Conservation (phyloP, 805 yeast species). For the Metschnikowia rubicola region DNA sequence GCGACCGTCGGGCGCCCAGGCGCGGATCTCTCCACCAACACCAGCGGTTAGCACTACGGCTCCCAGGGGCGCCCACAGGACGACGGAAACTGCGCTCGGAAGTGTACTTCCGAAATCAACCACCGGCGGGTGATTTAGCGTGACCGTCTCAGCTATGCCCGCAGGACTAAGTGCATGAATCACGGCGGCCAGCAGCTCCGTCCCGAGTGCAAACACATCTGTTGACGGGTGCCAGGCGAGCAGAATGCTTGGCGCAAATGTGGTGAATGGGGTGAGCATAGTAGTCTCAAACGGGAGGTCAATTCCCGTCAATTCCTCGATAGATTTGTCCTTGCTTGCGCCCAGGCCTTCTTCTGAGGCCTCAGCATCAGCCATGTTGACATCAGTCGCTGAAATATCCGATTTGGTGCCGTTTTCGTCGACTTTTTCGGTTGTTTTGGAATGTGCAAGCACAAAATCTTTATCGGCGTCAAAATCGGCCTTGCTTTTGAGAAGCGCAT, state of each 20-base stretch:
- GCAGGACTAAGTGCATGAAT: conserved; percentile 34
- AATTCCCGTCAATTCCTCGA: neutral
- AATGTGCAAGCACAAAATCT: conserved; percentile 23
- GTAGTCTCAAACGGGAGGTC: conserved; percentile 23
- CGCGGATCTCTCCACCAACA: conserved; percentile 66
- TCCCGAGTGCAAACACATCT: conserved; percentile 54
- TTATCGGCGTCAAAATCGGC: conserved; percentile 24
- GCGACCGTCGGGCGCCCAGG: conserved; percentile 76
- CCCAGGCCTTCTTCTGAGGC: neutral
- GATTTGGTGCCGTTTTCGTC: neutral
- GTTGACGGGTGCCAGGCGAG: conserved; percentile 57
- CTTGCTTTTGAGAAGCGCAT: conserved; percentile 48
- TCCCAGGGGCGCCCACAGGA: conserved; percentile 69
- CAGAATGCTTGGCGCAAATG: conserved; percentile 43
- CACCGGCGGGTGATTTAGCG: conserved; percentile 36
- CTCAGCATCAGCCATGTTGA: conserved; percentile 1
- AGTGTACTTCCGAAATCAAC: conserved; percentile 11
- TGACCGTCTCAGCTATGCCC: conserved; percentile 28
- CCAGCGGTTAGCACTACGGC: conserved; percentile 58
- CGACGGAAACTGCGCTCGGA: conserved; percentile 28
- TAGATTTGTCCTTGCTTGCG: neutral
- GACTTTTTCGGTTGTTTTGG: neutral
- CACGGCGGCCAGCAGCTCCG: conserved; percentile 44
- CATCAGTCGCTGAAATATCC: neutral
- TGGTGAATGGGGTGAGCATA: conserved; percentile 35